phyloP scores from a whole-genome alignment of 257 asterid genomes.

The Schizonepeta tenuifolia region DNA sequence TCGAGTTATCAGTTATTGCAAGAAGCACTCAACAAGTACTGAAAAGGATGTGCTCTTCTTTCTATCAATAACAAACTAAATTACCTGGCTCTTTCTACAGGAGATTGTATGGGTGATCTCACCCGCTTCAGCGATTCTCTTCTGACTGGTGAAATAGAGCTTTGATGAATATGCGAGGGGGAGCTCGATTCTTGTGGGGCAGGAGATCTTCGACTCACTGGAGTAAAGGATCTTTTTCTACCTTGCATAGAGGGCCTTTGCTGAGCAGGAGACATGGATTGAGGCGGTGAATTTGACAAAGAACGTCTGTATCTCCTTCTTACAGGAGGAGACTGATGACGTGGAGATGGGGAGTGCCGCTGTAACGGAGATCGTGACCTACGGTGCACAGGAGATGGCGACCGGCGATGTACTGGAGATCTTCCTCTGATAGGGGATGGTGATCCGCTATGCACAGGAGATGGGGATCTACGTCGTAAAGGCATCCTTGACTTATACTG shows the following conservation, averaged over 20 bases:
- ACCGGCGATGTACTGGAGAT: constrained; percentile 38
- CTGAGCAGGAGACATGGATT: constrained; percentile 56
- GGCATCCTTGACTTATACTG: constrained; percentile 42
- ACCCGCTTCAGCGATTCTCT: constrained; percentile 48
- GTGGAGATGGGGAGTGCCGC: constrained; percentile 56
- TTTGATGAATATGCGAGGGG: constrained; percentile 52
- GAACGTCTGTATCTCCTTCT: constrained; percentile 57
- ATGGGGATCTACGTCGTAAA: constrained; percentile 41
- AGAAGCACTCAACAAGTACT: neutral
- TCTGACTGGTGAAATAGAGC: constrained; percentile 56
- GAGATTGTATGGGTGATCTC: constrained; percentile 62
- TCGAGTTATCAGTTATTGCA: neutral
- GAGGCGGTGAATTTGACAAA: constrained; percentile 53
- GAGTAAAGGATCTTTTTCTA: constrained; percentile 55
- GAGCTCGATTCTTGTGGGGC: constrained; percentile 54
- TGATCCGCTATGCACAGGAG: constrained; percentile 39
- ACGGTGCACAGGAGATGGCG: constrained; percentile 44
- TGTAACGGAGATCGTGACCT: constrained; percentile 43
- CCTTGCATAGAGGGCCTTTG: constrained; percentile 50
- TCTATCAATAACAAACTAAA: constrained; percentile 11
- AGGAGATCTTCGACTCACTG: constrained; percentile 52
- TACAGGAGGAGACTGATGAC: constrained; percentile 37
- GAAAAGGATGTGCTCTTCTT: neutral
- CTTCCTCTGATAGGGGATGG: constrained; percentile 52
- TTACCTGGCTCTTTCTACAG: constrained; percentile 74